Evolutionary conservation across 345 rosid genomes (phyloP).

Genomic region (Lepidium didymum): DNA sequence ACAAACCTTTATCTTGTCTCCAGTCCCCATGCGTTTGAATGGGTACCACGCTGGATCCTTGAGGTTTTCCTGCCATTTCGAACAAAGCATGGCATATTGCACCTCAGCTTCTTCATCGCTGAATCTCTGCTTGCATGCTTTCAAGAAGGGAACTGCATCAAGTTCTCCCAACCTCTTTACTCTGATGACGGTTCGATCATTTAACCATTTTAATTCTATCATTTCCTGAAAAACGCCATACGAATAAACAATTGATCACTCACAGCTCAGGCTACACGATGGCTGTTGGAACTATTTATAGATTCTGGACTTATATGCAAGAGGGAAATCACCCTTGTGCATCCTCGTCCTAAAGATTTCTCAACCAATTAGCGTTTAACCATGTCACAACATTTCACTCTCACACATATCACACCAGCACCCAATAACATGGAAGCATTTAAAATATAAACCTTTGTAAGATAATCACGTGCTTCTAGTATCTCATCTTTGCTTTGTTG

Average conservation of each 20-base stretch:
- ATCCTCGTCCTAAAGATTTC: too few relatives aligned
- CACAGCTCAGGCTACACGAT: neutral
- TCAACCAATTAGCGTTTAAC: too few relatives aligned
- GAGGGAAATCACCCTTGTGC: neutral
- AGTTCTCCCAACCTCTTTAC: constrained; percentile 83
- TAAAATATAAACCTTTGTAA: constrained; percentile 27
- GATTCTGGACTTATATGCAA: neutral
- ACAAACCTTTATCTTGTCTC: constrained; percentile 24
- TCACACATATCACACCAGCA: neutral
- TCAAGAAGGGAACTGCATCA: constrained; percentile 45
- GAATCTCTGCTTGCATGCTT: constrained; percentile 47
- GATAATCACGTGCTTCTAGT: constrained; percentile 25
- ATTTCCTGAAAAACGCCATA: constrained; percentile 36
- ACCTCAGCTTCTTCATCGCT: constrained; percentile 41
- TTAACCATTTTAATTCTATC: constrained; percentile 25
- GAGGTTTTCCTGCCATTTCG: constrained; percentile 65
- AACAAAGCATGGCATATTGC: constrained; percentile 45
- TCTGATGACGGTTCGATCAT: constrained; percentile 36
- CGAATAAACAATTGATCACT: neutral
- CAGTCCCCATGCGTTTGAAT: constrained; percentile 39
- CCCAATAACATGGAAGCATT: neutral
- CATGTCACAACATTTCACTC: constrained; percentile 1
- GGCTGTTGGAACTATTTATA: neutral
- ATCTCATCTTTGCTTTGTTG: constrained; percentile 37
- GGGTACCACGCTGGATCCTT: constrained; percentile 63